phyloP scores from a whole-genome alignment of 768 basidiomycete genomes.

The Hydnomerulius pinastri region DNA sequence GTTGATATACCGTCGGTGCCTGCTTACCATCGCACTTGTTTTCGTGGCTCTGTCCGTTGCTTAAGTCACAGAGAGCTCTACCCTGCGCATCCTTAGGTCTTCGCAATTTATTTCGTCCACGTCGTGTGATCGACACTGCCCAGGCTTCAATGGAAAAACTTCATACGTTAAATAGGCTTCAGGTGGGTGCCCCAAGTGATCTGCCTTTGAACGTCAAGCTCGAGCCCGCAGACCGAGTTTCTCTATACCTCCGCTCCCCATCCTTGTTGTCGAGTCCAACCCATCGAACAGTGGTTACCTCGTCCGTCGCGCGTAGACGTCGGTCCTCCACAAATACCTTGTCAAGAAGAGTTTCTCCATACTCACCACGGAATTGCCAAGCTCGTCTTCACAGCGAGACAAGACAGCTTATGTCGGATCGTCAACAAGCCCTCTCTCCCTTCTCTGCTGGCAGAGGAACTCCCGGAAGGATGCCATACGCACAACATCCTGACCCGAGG shows the following conservation, averaged over 20 bases:
- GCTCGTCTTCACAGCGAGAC: conserved; percentile 25
- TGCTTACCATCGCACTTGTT: conserved; percentile 16
- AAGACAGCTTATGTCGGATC: conserved; percentile 34
- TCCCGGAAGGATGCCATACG: conserved; percentile 29
- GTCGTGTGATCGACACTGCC: conserved; percentile 46
- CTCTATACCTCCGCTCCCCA: conserved; percentile 33
- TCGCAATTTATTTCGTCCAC: conserved; percentile 3
- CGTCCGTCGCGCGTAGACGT: conserved; percentile 35
- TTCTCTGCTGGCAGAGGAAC: conserved; percentile 24
- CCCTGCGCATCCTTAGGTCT: conserved; percentile 10
- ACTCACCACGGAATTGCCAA: conserved; percentile 26
- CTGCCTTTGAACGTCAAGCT: conserved; percentile 47
- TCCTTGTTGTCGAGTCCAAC: conserved; percentile 19
- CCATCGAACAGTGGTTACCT: conserved; percentile 25
- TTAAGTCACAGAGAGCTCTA: conserved; percentile 16
- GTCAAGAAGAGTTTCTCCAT: conserved; percentile 40
- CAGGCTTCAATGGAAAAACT: conserved; percentile 36
- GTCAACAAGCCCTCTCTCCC: conserved; percentile 16
- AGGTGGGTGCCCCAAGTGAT: conserved; percentile 7
- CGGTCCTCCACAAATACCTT: conserved; percentile 32
- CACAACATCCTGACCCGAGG: conserved; percentile 39
- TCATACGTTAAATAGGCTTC: conserved; percentile 39
- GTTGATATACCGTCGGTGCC: conserved; percentile 23
- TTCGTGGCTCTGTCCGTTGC: conserved; percentile 23
- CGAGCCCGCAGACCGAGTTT: conserved; percentile 39